Evolutionary conservation across 768 basidiomycete species (phyloP).

Genomic region (Rhodotorula sphaerocarpa): DNA sequence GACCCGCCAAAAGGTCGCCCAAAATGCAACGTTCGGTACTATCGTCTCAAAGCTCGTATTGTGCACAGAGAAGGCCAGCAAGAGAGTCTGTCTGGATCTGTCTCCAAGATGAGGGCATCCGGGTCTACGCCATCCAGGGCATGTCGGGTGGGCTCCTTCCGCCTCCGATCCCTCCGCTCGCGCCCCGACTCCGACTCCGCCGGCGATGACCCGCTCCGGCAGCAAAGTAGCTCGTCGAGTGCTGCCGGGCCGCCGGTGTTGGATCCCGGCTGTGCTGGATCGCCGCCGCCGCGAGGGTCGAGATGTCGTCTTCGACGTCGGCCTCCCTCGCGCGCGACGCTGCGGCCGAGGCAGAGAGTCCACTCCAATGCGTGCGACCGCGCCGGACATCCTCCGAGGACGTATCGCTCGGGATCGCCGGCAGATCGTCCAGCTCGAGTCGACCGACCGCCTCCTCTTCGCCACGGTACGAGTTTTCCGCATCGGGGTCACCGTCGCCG

Average conservation of each 20-base stretch:
- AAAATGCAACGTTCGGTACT: no score
- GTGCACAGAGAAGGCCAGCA: no score
- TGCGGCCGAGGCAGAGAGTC: neutral
- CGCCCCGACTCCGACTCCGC: neutral
- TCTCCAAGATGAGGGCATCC: no score
- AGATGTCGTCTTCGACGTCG: neutral
- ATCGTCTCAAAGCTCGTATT: no score
- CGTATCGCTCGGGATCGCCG: neutral
- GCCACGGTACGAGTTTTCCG: neutral
- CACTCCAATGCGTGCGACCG: neutral
- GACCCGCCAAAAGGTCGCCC: no score
- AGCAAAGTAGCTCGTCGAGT: slow-evolving; percentile 10
- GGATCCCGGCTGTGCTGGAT: slow-evolving; percentile 7
- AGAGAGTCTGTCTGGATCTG: no score
- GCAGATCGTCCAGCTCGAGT: slow-evolving; percentile 23
- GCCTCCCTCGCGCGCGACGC: neutral
- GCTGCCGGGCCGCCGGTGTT: slow-evolving; percentile 11
- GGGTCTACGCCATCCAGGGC: slow-evolving; percentile 17
- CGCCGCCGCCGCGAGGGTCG: neutral
- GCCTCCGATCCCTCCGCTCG: neutral
- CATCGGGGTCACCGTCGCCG: neutral
- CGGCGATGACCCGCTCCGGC: neutral
- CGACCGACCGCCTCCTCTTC: slow-evolving; percentile 26
- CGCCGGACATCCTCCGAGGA: neutral
- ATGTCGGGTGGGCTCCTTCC: slow-evolving; percentile 7